A percentile compares a stretch with the other conserved stretches of the same genome.
Evolutionary conservation across 2,329 filamentous ascomycete genomes (phyloP).

Genomic region (Aspergillus candidus): DNA sequence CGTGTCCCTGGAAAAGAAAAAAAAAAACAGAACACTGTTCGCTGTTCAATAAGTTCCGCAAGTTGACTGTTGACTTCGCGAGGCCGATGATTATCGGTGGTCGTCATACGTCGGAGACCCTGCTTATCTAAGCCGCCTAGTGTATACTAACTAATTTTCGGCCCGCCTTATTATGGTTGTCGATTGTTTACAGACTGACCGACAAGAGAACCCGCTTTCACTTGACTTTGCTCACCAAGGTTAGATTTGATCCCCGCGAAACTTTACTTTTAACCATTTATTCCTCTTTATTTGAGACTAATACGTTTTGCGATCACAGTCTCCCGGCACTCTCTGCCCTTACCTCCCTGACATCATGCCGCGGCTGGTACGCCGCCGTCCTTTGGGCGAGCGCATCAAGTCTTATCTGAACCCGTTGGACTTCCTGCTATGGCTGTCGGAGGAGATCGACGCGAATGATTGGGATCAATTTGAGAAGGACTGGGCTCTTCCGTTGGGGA

Average conservation of each 20-base stretch:
- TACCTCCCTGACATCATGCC: conserved; percentile 49
- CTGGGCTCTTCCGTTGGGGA: conserved; percentile 68
- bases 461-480: conserved; percentile 73
- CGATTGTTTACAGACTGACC: no score
- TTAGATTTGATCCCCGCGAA: no score
- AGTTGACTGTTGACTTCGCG: conserved; percentile 1
- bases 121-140: conserved; percentile 16
- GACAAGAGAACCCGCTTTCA: no score
- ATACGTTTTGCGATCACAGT: conserved; percentile 4
- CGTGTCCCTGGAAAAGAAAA: no score
- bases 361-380: conserved; percentile 72
- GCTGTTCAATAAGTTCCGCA: no score
- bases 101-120: conserved; percentile 13
- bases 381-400: conserved; percentile 73
- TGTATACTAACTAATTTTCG: neutral
- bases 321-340: neutral
- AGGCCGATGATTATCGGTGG: conserved; percentile 3
- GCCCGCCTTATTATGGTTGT: neutral
- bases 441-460: conserved; percentile 85
- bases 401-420: conserved; percentile 81
- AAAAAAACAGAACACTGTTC: no score
- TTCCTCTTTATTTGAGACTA: neutral
- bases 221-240: neutral
- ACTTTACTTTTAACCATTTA: neutral
- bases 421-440: conserved; percentile 81